Conservation (phyloP, 192 early-diverging fungal species). For the Rhizophagus sp. region DNA sequence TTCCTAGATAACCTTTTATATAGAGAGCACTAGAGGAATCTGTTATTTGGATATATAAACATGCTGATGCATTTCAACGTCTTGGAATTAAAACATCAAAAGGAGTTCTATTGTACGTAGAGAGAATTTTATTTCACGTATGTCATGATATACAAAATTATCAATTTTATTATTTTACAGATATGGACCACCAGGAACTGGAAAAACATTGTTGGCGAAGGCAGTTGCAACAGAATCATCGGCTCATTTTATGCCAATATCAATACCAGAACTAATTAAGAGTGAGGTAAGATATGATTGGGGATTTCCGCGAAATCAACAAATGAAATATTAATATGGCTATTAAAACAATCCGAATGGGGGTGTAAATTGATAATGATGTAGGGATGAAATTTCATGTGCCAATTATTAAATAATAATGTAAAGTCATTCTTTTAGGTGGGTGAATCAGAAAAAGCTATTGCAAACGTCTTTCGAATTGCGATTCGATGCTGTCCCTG, state of each 20-base stretch:
- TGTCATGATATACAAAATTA: background rate
- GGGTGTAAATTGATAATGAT: background rate
- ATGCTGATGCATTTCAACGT: constrained; percentile 60
- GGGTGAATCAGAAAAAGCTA: constrained; percentile 93
- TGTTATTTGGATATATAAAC: constrained; percentile 76
- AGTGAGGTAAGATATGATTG: constrained; percentile 58
- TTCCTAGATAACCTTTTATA: background rate
- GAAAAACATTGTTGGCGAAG: constrained; percentile 88
- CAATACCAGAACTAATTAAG: constrained; percentile 82
- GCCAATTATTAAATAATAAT: no score
- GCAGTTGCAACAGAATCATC: constrained; percentile 79
- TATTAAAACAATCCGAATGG: no score
- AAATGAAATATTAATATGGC: no score
- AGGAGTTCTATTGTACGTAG: constrained; percentile 74
- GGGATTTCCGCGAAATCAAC: background rate
- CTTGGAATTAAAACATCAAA: constrained; percentile 76
- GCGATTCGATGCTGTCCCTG: constrained; percentile 72
- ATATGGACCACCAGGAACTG: constrained; percentile 87
- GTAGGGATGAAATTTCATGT: no score
- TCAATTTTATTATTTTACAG: constrained; percentile 24
- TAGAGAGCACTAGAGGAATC: constrained; percentile 70
- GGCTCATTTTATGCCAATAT: constrained; percentile 79
- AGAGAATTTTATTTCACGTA: background rate
- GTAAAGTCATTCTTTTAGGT: constrained; percentile 43
- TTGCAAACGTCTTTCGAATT: constrained; percentile 68